A percentile compares a stretch with the other conserved stretches of the same genome.
phyloP scores from a whole-genome alignment of 805 yeast genomes.

The Candida chilensis region DNA sequence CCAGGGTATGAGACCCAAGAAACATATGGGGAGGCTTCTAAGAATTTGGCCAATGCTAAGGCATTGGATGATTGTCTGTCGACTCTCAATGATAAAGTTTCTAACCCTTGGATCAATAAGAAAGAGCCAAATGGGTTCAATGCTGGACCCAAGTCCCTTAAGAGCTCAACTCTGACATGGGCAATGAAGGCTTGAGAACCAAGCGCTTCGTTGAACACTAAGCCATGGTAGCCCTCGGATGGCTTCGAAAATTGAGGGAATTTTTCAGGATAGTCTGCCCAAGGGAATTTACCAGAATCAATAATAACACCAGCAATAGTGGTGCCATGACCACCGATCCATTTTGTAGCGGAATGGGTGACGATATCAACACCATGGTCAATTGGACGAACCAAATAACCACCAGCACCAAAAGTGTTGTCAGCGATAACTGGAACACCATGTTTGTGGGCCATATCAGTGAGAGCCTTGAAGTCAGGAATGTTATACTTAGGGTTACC shows the following conservation, averaged over 20 bases:
- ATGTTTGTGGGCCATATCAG: conserved; percentile 70
- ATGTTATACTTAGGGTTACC: conserved; percentile 91
- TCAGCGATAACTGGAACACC: conserved; percentile 91
- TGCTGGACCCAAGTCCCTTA: conserved; percentile 89
- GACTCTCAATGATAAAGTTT: conserved; percentile 86
- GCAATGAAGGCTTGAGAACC: conserved; percentile 75
- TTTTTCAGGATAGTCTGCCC: conserved; percentile 76
- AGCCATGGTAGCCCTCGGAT: conserved; percentile 89
- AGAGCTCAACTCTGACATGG: conserved; percentile 72
- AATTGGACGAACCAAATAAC: conserved; percentile 75
- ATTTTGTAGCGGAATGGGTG: conserved; percentile 91
- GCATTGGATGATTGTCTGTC: conserved; percentile 89
- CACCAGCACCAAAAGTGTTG: conserved; percentile 97
- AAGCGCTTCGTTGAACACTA: conserved; percentile 70
- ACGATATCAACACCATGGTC: conserved; percentile 89
- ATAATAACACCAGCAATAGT: conserved; percentile 88
- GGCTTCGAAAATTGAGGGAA: conserved; percentile 91
- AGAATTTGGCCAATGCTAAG: conserved; percentile 64
- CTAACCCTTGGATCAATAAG: conserved; percentile 83
- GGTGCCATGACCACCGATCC: conserved; percentile 98
- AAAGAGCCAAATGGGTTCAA: conserved; percentile 86
- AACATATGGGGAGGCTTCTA: conserved; percentile 68
- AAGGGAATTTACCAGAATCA: conserved; percentile 90
- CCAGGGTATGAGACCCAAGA: conserved; percentile 93
- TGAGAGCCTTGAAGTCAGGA: conserved; percentile 79